These are phyloP conservation scores for Angophora floribunda DNA, from an alignment of 345 rosid species.

Conservation along the genomic window DNA sequence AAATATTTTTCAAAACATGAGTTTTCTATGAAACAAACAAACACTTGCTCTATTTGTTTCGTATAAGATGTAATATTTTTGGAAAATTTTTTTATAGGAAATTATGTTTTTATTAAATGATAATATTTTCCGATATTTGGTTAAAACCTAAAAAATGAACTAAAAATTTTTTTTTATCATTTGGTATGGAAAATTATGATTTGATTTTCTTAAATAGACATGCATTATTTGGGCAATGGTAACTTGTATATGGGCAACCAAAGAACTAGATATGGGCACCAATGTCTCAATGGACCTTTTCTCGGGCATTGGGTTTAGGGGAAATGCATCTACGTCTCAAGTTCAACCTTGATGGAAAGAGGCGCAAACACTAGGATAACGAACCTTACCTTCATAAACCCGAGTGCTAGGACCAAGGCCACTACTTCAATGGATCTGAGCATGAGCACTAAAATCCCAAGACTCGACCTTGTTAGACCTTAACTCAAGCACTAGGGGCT, in stretches of 20 bases:
- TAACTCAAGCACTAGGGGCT: accelerated
- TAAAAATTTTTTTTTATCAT: no score
- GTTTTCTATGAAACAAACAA: not conserved
- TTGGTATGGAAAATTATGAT: no score
- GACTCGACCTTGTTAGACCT: not conserved
- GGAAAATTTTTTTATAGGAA: not conserved
- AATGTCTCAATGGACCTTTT: not conserved
- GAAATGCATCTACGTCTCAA: accelerated
- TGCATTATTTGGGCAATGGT: not conserved
- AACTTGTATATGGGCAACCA: not conserved
- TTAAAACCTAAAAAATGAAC: no score
- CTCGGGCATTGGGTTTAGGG: not conserved
- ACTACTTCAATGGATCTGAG: not conserved
- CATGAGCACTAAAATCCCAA: no score
- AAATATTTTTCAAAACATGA: not conserved
- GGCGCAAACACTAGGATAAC: accelerated
- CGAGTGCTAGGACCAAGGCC: accelerated
- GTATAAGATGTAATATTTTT: accelerated
- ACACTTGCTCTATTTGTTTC: not conserved
- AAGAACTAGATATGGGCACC: not conserved
- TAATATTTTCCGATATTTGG: no score
- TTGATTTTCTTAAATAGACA: not conserved
- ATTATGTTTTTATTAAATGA: no score
- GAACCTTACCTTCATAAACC: accelerated
- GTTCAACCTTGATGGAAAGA: not conserved